Evolutionary conservation across 179 eudicot species (phyloP).

Genomic region (Beta corolliflora): DNA sequence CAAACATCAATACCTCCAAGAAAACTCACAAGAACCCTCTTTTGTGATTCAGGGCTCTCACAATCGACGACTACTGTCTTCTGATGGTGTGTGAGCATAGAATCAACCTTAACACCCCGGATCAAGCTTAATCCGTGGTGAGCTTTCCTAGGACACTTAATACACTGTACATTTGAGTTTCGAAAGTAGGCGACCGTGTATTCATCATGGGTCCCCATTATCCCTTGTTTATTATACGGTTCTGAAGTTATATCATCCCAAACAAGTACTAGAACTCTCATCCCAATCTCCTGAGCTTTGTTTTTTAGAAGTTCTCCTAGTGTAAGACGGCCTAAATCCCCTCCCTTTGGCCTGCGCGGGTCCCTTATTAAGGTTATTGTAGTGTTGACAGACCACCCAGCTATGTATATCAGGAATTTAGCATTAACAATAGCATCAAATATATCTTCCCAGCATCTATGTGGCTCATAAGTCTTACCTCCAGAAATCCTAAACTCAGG

Average conservation of each 20-base stretch:
- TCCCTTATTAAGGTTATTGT: constrained; percentile 59
- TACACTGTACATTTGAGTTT: constrained; percentile 49
- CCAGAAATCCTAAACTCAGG: constrained; percentile 21
- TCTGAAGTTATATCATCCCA: constrained; percentile 74
- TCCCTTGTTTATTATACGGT: constrained; percentile 27
- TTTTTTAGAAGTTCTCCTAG: constrained; percentile 57
- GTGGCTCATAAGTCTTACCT: constrained; percentile 37
- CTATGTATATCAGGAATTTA: constrained; percentile 53
- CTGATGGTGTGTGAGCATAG: constrained; percentile 74
- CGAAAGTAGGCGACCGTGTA: constrained; percentile 51
- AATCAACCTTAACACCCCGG: constrained; percentile 45
- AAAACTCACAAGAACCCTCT: constrained; percentile 51
- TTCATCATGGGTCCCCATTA: constrained; percentile 78
- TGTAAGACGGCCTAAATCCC: constrained; percentile 27
- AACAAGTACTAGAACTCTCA: constrained; percentile 59
- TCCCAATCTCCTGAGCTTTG: constrained; percentile 50
- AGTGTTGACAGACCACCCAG: constrained; percentile 75
- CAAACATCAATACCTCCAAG: constrained; percentile 81
- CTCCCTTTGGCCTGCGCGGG: constrained; percentile 32
- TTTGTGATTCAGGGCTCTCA: constrained; percentile 25
- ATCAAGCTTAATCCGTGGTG: constrained; percentile 44
- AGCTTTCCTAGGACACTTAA: constrained; percentile 54
- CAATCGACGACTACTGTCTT: constrained; percentile 65
- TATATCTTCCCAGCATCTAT: constrained; percentile 61
- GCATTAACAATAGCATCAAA: constrained; percentile 59